Evolutionary conservation across 352 stramenopile species (phyloP), one percentile per base, ranked within the genome.

Genomic region (Globisporangium spinosum): DNA sequence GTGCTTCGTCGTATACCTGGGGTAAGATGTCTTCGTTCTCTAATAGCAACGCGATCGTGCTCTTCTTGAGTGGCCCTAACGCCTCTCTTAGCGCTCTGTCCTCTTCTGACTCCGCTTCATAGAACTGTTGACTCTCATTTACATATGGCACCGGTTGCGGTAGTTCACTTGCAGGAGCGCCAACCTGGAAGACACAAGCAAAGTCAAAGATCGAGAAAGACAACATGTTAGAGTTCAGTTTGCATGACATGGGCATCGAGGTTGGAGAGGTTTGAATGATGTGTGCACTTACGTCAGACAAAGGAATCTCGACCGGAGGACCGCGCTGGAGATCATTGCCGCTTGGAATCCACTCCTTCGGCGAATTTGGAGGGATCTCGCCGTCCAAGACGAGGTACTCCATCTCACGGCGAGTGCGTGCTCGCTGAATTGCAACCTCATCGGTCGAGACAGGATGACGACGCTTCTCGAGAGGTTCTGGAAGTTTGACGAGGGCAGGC

Each of bases 351-450:
- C 87, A 95, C 64, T 95, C 87, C 64, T 94, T 93, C 6, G 87
- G 87, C 29, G 83, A 90, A 40, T 74, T 54, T 32, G 86, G 87
- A 43, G 87, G 85, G 66, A 93, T 82, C 73, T 95, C 87, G 27
- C 85, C 85, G 66, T 88, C 83, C 62, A 95, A 67, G 23, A 95
- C 83, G 69, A 93, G 75, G 67, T 88, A 95, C 65, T 95, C 87
- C 68, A 94, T 89, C 68, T 92, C 85, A 40, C 83, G 85, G 25
- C 87, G 87, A 56, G 83, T 91, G 35, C 87, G 83, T 35, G 75
- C 79, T 38, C 77, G 75, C 63, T 95, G 87, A 13, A 79, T 77
- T 35, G 79, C 81, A 67, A 86, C 80, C 73, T 95, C 87, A 59
- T 89, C 77, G 0, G 83, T 91, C 7, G 71, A 62, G 34, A 78